A percentile compares a stretch with the other conserved stretches of the same genome.
These are phyloP conservation scores for Pythium folliculosum DNA, from an alignment of 352 stramenopile species.

Conservation along the genomic window DNA sequence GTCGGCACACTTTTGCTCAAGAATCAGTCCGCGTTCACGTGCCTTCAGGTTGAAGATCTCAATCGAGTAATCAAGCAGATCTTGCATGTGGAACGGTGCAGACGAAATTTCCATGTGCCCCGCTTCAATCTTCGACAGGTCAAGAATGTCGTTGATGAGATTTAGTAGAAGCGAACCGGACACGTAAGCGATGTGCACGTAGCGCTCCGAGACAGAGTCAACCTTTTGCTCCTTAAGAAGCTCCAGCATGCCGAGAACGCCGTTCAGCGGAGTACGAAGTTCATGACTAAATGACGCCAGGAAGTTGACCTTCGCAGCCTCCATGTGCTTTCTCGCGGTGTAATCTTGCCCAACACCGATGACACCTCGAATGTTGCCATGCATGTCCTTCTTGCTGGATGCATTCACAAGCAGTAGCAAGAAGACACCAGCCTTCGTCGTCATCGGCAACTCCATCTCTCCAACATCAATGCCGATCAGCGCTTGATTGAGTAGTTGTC, in stretches of 20 bases:
- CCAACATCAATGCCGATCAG: slow-evolving; percentile 83
- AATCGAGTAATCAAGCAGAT: slow-evolving; percentile 83
- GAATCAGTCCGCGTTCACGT: slow-evolving; percentile 78
- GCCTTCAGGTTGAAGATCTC: slow-evolving; percentile 92
- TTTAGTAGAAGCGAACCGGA: slow-evolving; percentile 85
- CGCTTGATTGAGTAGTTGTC: slow-evolving; percentile 75
- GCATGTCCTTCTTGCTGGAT: slow-evolving; percentile 89
- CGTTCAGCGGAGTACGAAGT: slow-evolving; percentile 78
- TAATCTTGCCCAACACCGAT: slow-evolving; percentile 93
- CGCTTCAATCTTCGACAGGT: slow-evolving; percentile 93
- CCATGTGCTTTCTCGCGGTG: slow-evolving; percentile 87
- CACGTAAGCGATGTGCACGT: slow-evolving; percentile 87
- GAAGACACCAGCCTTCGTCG: slow-evolving; percentile 65
- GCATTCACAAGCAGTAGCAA: slow-evolving; percentile 80
- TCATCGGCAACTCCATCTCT: slow-evolving; percentile 88
- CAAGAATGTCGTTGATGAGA: slow-evolving; percentile 92
- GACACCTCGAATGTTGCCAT: slow-evolving; percentile 91
- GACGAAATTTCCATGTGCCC: slow-evolving; percentile 89
- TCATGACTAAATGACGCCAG: slow-evolving; percentile 86
- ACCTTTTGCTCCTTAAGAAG: slow-evolving; percentile 78
- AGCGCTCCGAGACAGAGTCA: slow-evolving; percentile 60
- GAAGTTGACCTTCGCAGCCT: slow-evolving; percentile 85
- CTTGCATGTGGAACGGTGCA: slow-evolving; percentile 81
- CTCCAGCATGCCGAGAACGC: slow-evolving; percentile 83
- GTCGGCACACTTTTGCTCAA: slow-evolving; percentile 83